Conservation (phyloP, 768 basidiomycete genomes). For the Trametes maxima region DNA sequence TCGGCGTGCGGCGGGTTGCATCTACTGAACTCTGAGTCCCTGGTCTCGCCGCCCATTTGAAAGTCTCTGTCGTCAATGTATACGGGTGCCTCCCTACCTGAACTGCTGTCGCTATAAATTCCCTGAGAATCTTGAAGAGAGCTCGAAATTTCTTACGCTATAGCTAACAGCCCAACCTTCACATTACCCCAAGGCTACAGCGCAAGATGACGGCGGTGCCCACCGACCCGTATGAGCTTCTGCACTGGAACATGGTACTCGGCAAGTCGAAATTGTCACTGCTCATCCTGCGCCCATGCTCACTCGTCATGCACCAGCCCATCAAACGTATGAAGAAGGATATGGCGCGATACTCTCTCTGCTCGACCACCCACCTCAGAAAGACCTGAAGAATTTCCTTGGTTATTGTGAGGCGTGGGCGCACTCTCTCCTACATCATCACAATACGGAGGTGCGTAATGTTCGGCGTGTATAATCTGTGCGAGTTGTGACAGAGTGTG, state of each 20-base stretch:
- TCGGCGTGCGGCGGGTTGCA: too few relatives aligned
- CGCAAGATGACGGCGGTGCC: not conserved
- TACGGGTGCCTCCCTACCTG: too few relatives aligned
- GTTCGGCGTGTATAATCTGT: not conserved
- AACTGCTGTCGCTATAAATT: too few relatives aligned
- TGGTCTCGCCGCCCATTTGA: too few relatives aligned
- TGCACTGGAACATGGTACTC: constrained; percentile 28
- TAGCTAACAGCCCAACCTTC: too few relatives aligned
- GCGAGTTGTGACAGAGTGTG: not conserved
- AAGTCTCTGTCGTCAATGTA: too few relatives aligned
- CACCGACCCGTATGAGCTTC: constrained; percentile 13
- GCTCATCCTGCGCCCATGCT: not conserved
- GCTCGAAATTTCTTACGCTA: too few relatives aligned
- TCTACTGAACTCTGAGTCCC: too few relatives aligned
- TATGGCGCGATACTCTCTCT: constrained; percentile 39
- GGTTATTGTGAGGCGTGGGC: constrained; percentile 45
- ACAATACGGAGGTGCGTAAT: constrained; percentile 34
- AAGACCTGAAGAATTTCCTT: constrained; percentile 43
- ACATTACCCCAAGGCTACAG: too few relatives aligned
- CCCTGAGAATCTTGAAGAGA: too few relatives aligned
- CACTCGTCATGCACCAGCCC: constrained; percentile 29
- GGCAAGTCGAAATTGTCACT: constrained; percentile 4
- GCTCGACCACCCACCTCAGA: constrained; percentile 38
- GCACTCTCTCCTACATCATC: constrained; percentile 38
- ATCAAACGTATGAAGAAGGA: constrained; percentile 40